Conservation (phyloP, 352 stramenopile species). For the Pythium apleroticum region DNA sequence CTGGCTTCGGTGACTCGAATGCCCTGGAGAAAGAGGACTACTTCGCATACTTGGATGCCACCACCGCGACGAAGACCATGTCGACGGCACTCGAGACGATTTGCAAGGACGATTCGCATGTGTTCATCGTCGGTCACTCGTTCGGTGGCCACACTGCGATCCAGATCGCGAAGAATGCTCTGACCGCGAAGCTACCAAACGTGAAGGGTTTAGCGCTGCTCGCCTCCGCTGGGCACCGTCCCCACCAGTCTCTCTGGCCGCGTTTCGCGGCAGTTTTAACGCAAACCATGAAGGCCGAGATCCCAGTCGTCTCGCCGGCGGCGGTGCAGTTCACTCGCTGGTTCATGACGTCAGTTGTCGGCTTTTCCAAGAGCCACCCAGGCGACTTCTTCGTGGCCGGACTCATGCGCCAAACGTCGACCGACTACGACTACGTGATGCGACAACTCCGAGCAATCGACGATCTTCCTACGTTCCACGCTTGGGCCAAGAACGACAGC, state of each 20-base stretch:
- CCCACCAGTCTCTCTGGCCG: slow-evolving; percentile 16
- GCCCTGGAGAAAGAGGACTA: not conserved
- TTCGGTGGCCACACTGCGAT: slow-evolving; percentile 33
- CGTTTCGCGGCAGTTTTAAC: not conserved
- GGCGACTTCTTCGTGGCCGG: slow-evolving; percentile 17
- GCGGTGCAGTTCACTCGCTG: slow-evolving; percentile 2
- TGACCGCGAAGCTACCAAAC: not conserved
- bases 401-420: slow-evolving; percentile 18
- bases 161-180: not conserved
- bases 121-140: slow-evolving; percentile 34
- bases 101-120: slow-evolving; percentile 15
- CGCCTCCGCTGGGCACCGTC: slow-evolving; percentile 17
- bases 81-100: slow-evolving; percentile 10
- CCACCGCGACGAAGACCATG: not conserved
- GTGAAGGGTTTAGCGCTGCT: slow-evolving; percentile 25
- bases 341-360: slow-evolving; percentile 18
- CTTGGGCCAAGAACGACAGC: slow-evolving; percentile 31
- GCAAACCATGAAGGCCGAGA: slow-evolving; percentile 8
- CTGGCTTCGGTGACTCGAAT: slow-evolving; percentile 8
- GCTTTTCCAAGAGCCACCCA: slow-evolving; percentile 15
- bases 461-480: slow-evolving; percentile 36
- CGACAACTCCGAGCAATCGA: not conserved
- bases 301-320: slow-evolving; percentile 10
- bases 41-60: slow-evolving; percentile 3
- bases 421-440: slow-evolving; percentile 23